phyloP scores from a whole-genome alignment of 1,284 basidiomycete species.

The Taiwanofungus camphoratus region DNA sequence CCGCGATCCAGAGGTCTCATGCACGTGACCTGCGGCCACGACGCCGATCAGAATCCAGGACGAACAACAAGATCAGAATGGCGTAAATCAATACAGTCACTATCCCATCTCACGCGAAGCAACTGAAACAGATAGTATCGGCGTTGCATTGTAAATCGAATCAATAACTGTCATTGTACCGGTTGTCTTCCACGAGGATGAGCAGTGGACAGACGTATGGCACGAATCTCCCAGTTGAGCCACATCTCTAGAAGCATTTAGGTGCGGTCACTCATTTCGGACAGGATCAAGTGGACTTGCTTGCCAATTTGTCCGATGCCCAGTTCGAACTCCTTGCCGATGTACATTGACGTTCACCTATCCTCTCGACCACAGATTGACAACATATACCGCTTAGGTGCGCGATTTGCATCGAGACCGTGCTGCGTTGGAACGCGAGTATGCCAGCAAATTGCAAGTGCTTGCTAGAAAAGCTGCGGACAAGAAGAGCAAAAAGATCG shows the following conservation, averaged over 20 bases:
- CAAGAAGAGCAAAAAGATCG: constrained; percentile 57
- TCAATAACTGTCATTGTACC: too few relatives aligned
- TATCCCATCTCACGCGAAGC: too few relatives aligned
- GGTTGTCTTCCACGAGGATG: too few relatives aligned
- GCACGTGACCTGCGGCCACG: too few relatives aligned
- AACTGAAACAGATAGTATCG: too few relatives aligned
- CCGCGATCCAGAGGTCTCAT: too few relatives aligned
- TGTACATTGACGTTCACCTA: constrained; percentile 33
- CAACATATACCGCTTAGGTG: constrained; percentile 37
- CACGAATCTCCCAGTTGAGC: constrained; percentile 24
- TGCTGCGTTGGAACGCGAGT: constrained; percentile 67
- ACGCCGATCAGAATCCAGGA: too few relatives aligned
- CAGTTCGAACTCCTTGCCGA: constrained; percentile 60
- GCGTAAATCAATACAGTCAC: too few relatives aligned
- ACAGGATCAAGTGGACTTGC: constrained; percentile 36
- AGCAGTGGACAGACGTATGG: constrained; percentile 22
- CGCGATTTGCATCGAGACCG: constrained; percentile 67
- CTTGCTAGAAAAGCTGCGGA: constrained; percentile 64
- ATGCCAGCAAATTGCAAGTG: constrained; percentile 60
- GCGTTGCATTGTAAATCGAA: too few relatives aligned
- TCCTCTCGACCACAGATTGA: neutral
- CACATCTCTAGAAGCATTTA: neutral
- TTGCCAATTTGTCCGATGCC: constrained; percentile 44
- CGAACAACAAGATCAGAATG: too few relatives aligned
- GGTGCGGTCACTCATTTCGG: neutral